phyloP scores from a whole-genome alignment of 768 basidiomycete species.

The Mycena galericulata region DNA sequence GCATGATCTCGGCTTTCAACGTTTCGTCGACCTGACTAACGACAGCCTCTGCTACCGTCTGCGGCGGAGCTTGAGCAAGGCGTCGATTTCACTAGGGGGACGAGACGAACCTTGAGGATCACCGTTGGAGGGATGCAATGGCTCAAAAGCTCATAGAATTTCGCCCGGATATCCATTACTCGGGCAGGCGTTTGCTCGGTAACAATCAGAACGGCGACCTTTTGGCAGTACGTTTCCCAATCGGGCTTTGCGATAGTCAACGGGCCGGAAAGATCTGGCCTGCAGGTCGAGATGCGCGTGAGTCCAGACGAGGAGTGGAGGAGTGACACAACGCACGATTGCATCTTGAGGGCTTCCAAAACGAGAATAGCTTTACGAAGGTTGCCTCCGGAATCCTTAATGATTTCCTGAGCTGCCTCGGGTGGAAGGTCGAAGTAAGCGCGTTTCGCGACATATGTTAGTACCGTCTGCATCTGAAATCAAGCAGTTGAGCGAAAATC shows the following conservation, averaged over 20 bases:
- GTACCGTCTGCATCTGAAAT: conserved; percentile 81
- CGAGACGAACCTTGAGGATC: conserved; percentile 80
- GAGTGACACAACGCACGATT: conserved; percentile 74
- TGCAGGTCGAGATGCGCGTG: conserved; percentile 41
- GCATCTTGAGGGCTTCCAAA: conserved; percentile 96
- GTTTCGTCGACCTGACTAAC: conserved; percentile 91
- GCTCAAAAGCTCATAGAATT: conserved; percentile 94
- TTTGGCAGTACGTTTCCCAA: conserved; percentile 97
- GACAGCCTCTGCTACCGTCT: conserved; percentile 93
- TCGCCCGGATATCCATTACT: conserved; percentile 92
- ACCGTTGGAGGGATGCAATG: conserved; percentile 97
- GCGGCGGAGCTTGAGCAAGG: background rate
- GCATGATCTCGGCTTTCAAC: conserved; percentile 93
- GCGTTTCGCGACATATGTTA: conserved; percentile 82
- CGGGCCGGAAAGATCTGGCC: conserved; percentile 85
- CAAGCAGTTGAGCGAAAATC: background rate
- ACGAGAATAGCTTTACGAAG: conserved; percentile 95
- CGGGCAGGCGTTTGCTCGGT: conserved; percentile 89
- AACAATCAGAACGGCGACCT: conserved; percentile 91
- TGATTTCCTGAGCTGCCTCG: conserved; percentile 80
- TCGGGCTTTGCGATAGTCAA: conserved; percentile 95
- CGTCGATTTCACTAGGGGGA: conserved; percentile 3
- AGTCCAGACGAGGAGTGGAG: background rate
- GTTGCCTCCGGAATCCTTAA: conserved; percentile 88
- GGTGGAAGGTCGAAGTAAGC: conserved; percentile 87